A percentile compares a stretch with the other conserved stretches of the same genome.
Evolutionary conservation across 83 land plant species (phyloP).

Genomic region (Isoetes engelmannii): DNA sequence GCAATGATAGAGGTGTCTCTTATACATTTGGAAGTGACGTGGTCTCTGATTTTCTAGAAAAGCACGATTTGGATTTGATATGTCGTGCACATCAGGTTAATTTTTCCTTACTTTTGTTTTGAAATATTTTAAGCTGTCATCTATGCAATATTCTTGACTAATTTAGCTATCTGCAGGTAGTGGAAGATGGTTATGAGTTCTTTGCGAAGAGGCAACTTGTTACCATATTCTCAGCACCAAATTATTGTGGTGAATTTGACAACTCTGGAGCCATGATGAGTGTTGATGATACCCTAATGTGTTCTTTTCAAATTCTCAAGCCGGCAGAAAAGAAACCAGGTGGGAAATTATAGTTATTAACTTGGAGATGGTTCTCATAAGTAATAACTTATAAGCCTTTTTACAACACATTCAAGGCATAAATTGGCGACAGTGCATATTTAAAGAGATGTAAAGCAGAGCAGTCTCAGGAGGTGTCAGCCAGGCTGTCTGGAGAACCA

Average conservation of each 20-base stretch:
- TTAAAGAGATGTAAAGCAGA: no score
- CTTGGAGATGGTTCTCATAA: no score
- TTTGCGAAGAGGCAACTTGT: conserved; percentile 35
- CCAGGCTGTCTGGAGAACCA: no score
- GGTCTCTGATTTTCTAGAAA: conserved; percentile 28
- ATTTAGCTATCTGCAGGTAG: conserved; percentile 17
- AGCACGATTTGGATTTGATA: conserved; percentile 41
- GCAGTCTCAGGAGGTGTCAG: no score
- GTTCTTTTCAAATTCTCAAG: conserved; percentile 32
- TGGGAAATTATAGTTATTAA: no score
- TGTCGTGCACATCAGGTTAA: conserved; percentile 51
- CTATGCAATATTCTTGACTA: not conserved
- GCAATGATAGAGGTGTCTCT: conserved; percentile 34
- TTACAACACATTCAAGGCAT: no score
- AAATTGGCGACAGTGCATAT: no score
- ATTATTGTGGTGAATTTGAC: conserved; percentile 31
- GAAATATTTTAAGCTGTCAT: not conserved
- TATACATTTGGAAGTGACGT: conserved; percentile 31
- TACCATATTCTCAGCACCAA: conserved; percentile 28
- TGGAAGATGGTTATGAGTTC: conserved; percentile 38
- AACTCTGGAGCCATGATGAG: conserved; percentile 38
- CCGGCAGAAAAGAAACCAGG: conserved; percentile 24
- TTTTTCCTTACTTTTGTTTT: not conserved
- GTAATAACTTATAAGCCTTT: no score
- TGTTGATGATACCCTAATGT: conserved; percentile 27